These are phyloP conservation scores for Citrus maxima DNA, from an alignment of 345 rosid species.

Conservation along the genomic window DNA sequence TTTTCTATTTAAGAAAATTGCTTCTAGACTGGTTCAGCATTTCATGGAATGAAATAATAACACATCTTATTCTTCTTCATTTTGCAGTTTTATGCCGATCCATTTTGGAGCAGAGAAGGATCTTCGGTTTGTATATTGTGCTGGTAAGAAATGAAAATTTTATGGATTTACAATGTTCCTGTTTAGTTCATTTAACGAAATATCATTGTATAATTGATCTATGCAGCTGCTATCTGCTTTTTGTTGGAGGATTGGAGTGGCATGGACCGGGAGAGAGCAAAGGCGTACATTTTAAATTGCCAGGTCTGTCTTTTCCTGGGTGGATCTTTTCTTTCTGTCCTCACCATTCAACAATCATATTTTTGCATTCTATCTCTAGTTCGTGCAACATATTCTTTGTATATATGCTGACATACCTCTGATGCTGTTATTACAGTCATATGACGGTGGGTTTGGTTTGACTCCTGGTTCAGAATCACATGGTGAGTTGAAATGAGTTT, in stretches of 20 bases:
- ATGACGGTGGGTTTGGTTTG: conserved; percentile 98
- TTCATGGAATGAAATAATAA: background rate
- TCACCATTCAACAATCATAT: background rate
- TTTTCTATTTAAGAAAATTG: background rate
- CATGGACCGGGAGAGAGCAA: conserved; percentile 77
- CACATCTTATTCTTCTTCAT: conserved; percentile 7
- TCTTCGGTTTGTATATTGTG: conserved; percentile 88
- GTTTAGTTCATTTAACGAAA: conserved; percentile 11
- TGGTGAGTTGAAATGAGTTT: conserved; percentile 59
- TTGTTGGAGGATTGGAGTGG: conserved; percentile 87
- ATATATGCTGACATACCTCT: conserved; percentile 16
- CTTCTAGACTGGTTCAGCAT: background rate
- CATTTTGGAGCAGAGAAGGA: conserved; percentile 84
- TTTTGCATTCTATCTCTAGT: conserved; percentile 7
- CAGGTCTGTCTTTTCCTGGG: conserved; percentile 44
- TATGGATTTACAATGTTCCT: conserved; percentile 4
- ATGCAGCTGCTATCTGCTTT: conserved; percentile 77
- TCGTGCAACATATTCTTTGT: background rate
- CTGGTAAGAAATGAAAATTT: conserved; percentile 56
- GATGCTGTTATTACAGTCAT: conserved; percentile 57
- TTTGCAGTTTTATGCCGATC: conserved; percentile 77
- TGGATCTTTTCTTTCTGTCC: background rate
- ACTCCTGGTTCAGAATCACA: conserved; percentile 92
- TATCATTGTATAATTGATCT: conserved; percentile 31
- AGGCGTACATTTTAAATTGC: conserved; percentile 70